These are phyloP conservation scores for Aegilops sharonensis DNA, from an alignment of 176 grass and related monocot genomes.

Conservation along the genomic window DNA sequence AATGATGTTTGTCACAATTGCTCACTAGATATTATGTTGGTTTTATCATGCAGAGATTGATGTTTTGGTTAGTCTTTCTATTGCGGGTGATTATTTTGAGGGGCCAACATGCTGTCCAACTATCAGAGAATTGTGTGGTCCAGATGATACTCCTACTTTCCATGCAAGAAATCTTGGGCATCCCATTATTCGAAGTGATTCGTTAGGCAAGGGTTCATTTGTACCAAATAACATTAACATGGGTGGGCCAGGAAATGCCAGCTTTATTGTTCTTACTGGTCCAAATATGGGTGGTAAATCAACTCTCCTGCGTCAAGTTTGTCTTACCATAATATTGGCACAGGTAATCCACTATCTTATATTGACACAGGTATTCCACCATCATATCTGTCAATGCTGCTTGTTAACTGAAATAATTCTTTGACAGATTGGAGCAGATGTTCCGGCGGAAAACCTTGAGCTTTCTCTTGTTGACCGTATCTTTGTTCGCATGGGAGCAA, in stretches of 20 bases:
- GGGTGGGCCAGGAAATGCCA: conserved; percentile 55
- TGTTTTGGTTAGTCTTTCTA: conserved; percentile 83
- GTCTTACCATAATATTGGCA: conserved; percentile 83
- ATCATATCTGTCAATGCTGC: conserved; percentile 8
- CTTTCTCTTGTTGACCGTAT: conserved; percentile 88
- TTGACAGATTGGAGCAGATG: conserved; percentile 87
- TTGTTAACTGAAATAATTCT: conserved; percentile 25
- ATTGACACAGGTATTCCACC: conserved; percentile 52
- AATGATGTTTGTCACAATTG: neutral
- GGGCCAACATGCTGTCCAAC: conserved; percentile 72
- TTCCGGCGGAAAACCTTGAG: conserved; percentile 83
- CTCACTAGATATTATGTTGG: conserved; percentile 22
- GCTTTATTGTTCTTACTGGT: conserved; percentile 90
- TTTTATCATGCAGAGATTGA: conserved; percentile 71
- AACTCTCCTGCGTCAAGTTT: conserved; percentile 95
- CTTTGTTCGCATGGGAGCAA: conserved; percentile 98
- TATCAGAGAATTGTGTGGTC: conserved; percentile 56
- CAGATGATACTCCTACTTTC: conserved; percentile 58
- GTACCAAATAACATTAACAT: conserved; percentile 86
- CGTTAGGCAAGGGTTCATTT: conserved; percentile 78
- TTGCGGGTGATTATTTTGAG: conserved; percentile 85
- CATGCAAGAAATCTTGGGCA: conserved; percentile 83
- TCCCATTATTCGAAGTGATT: conserved; percentile 74
- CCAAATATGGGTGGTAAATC: conserved; percentile 99
- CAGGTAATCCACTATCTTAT: conserved; percentile 77